Evolutionary conservation across 2,329 filamentous ascomycete genomes (phyloP).

Genomic region (Cordyceps farinosa): DNA sequence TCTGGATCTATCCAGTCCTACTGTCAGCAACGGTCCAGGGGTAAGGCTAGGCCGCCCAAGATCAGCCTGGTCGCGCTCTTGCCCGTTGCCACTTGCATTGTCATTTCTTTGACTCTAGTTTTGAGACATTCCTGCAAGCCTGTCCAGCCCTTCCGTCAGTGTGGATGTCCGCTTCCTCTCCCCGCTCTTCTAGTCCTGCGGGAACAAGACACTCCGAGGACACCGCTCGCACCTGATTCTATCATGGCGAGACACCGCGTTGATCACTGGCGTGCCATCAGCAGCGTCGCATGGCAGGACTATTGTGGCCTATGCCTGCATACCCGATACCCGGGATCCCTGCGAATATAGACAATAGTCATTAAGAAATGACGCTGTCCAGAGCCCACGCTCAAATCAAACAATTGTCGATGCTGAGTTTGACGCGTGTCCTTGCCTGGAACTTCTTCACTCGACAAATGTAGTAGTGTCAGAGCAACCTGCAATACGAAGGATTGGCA

Average conservation of each 20-base stretch:
- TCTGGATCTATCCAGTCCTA: conserved; percentile 1
- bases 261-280: background rate
- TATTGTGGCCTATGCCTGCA: background rate
- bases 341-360: background rate
- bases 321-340: background rate
- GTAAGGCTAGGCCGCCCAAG: background rate
- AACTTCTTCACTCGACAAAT: no score
- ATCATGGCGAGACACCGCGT: background rate
- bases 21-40: conserved; percentile 7
- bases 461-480: background rate
- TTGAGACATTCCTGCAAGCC: background rate
- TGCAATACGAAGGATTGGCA: background rate
- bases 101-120: background rate
- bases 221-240: background rate
- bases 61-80: background rate
- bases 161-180: background rate
- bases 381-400: background rate
- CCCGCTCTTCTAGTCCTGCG: background rate
- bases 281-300: background rate
- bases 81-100: background rate
- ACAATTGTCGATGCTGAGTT: background rate
- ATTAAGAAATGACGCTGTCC: background rate
- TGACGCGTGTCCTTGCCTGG: background rate
- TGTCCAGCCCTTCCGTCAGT: background rate
- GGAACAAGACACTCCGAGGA: background rate